Conservation (phyloP, 345 rosid species). For the Eucalyptus paniculata region DNA sequence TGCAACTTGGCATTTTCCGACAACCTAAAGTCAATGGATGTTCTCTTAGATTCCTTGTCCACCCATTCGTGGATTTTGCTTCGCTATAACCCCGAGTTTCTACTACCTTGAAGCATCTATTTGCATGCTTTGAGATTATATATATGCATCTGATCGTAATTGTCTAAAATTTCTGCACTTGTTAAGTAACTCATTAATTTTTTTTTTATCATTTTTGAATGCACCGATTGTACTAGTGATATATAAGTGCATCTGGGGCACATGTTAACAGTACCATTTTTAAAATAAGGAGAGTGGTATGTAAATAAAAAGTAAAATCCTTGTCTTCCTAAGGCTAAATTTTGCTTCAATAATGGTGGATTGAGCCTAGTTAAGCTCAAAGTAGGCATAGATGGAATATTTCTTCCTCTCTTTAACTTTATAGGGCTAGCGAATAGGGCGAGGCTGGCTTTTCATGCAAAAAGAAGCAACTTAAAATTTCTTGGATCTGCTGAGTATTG, state of each 20-base stretch:
- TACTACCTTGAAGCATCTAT: neutral
- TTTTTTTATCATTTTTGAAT: neutral
- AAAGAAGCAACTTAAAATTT: neutral
- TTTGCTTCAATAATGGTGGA: neutral
- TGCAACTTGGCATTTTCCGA: neutral
- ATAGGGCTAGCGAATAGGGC: neutral
- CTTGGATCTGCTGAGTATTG: neutral
- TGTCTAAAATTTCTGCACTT: neutral
- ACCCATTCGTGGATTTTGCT: neutral
- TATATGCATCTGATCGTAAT: neutral
- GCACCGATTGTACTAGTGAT: neutral
- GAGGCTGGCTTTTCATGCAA: neutral
- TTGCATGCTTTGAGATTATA: neutral
- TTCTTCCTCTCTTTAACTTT: neutral
- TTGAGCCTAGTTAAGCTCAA: neutral
- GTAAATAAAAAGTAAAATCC: neutral
- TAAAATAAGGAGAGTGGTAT: neutral
- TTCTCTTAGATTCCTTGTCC: neutral
- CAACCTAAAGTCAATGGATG: neutral
- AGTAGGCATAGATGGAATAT: neutral
- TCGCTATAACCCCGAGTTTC: neutral
- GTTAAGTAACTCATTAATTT: neutral
- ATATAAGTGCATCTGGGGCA: neutral
- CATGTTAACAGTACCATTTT: neutral
- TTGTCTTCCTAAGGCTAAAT: neutral